Conservation (phyloP, 257 asterid genomes). For the Coffea eugenioides region DNA sequence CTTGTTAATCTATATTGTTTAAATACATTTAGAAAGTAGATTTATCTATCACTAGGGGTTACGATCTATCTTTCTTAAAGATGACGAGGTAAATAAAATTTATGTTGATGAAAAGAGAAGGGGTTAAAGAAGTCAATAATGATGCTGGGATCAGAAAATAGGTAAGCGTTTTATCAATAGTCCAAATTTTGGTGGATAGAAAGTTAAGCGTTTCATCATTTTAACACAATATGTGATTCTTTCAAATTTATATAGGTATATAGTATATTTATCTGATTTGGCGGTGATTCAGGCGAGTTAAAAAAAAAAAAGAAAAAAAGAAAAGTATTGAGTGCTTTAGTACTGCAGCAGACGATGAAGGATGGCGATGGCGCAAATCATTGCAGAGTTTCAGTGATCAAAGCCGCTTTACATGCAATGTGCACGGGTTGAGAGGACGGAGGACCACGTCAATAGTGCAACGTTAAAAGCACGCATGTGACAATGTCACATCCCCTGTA, state of each 20-base stretch:
- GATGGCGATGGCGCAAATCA: not conserved
- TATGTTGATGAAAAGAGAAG: not conserved
- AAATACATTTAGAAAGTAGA: too few species aligned
- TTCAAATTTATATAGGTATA: too few species aligned
- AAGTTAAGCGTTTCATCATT: too few species aligned
- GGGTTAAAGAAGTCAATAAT: not conserved
- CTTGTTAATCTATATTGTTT: too few species aligned
- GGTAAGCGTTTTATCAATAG: too few species aligned
- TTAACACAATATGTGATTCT: too few species aligned
- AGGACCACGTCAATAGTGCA: not conserved
- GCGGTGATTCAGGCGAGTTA: too few species aligned
- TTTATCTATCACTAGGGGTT: too few species aligned
- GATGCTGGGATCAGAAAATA: not conserved
- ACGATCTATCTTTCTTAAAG: not conserved
- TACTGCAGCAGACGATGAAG: not conserved
- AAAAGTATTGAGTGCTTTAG: not conserved
- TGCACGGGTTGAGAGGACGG: conserved; percentile 13
- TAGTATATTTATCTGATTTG: too few species aligned
- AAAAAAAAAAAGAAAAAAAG: too few species aligned
- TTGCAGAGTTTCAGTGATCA: conserved; percentile 10
- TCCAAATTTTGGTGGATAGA: too few species aligned
- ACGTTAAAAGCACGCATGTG: conserved; percentile 15
- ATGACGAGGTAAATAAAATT: not conserved
- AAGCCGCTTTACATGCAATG: conserved; percentile 5
- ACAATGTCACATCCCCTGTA: not conserved